Conservation (phyloP, 208 protist species). For the Porcisia deanei region DNA sequence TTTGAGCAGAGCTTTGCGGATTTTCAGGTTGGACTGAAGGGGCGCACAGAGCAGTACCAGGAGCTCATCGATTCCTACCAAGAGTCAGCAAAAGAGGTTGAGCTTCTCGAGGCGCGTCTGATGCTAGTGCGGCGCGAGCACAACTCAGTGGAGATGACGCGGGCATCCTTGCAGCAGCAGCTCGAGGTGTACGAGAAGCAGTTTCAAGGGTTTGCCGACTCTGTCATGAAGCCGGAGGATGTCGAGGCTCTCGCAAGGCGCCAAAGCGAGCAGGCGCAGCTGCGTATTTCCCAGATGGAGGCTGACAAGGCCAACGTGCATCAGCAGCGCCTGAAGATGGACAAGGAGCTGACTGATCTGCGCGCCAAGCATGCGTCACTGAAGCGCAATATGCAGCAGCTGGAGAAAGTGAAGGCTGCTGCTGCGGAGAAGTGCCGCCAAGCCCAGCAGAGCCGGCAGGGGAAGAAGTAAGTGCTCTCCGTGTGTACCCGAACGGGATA, state of each 20-base stretch:
- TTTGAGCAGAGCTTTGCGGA: constrained; percentile 63
- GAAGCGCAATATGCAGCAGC: constrained; percentile 55
- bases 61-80: constrained; percentile 53
- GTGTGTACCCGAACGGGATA: neutral
- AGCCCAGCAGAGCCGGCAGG: constrained; percentile 48
- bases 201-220: constrained; percentile 50
- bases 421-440: constrained; percentile 77
- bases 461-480: constrained; percentile 15
- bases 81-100: constrained; percentile 42
- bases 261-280: constrained; percentile 52
- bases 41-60: constrained; percentile 42
- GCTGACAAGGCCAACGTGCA: constrained; percentile 63
- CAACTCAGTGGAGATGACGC: constrained; percentile 35
- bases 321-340: constrained; percentile 59
- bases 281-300: constrained; percentile 47
- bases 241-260: constrained; percentile 43
- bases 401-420: constrained; percentile 53
- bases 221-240: constrained; percentile 58
- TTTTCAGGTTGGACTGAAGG: constrained; percentile 36
- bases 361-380: constrained; percentile 48
- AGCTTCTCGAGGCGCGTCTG: constrained; percentile 54
- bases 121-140: constrained; percentile 55
- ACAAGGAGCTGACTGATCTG: constrained; percentile 66
- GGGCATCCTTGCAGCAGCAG: constrained; percentile 54
- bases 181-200: constrained; percentile 63